A percentile compares a stretch with the other conserved stretches of the same genome.
Conservation (phyloP, 2,329 filamentous ascomycete species). For the Botrytis porri region DNA sequence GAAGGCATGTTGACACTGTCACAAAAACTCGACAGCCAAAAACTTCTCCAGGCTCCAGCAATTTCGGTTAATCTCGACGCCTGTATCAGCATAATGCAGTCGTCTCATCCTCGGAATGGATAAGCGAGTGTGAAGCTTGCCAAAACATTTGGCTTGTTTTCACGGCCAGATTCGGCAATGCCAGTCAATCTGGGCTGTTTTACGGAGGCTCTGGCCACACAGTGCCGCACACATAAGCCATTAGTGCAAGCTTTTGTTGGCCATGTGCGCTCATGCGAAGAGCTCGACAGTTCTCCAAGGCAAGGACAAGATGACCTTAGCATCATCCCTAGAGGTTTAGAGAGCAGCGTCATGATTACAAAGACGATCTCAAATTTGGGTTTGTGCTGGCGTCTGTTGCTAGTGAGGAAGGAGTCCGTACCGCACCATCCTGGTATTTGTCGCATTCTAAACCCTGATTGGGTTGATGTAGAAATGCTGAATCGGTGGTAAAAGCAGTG, state of each 20-base stretch:
- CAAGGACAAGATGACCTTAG: background rate
- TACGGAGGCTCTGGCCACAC: background rate
- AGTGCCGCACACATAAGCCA: background rate
- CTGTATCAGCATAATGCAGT: background rate
- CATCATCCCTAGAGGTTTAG: background rate
- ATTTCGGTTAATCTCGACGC: background rate
- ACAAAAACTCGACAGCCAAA: background rate
- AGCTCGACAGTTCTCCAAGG: accelerated
- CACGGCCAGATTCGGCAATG: background rate
- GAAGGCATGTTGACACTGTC: background rate
- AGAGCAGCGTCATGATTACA: background rate
- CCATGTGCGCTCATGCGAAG: background rate
- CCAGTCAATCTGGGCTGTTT: background rate
- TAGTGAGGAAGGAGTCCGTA: background rate
- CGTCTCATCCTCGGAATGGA: background rate
- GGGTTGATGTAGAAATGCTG: background rate
- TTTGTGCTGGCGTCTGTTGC: background rate
- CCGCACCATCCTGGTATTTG: background rate
- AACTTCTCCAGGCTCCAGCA: background rate
- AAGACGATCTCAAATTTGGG: background rate
- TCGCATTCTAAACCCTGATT: background rate
- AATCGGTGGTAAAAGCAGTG: background rate
- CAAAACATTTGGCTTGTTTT: background rate
- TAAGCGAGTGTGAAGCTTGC: background rate
- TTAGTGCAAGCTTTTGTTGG: background rate